phyloP scores from a whole-genome alignment of 2,329 filamentous ascomycete genomes.

The Cladosporium velox region DNA sequence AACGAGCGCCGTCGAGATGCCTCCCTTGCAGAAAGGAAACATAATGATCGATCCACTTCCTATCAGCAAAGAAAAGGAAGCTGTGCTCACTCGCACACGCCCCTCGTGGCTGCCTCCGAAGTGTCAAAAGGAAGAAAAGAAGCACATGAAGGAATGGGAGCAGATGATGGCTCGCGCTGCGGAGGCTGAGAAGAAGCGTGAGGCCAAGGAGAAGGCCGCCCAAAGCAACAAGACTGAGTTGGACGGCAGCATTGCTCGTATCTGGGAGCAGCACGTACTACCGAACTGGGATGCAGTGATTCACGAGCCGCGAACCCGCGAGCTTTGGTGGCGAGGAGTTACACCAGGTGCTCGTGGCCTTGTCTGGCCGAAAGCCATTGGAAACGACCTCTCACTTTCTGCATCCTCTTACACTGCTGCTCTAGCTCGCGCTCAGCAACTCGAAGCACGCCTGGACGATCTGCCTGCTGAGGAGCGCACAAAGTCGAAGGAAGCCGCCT shows the following conservation, averaged over 20 bases:
- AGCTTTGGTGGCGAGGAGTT: slow-evolving; percentile 81
- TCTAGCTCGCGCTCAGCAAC: slow-evolving; percentile 64
- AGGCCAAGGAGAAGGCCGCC: slow-evolving; percentile 53
- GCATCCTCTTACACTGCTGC: slow-evolving; percentile 70
- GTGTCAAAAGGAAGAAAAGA: slow-evolving; percentile 85
- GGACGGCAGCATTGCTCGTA: slow-evolving; percentile 48
- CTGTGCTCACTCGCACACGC: slow-evolving; percentile 72
- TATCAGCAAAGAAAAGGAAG: slow-evolving; percentile 83
- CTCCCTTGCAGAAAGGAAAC: slow-evolving; percentile 70
- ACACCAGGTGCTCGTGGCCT: slow-evolving; percentile 68
- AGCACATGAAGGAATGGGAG: slow-evolving; percentile 83
- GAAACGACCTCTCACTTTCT: slow-evolving; percentile 70
- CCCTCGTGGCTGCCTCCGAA: slow-evolving; percentile 86
- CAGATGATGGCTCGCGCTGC: slow-evolving; percentile 71
- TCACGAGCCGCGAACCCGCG: slow-evolving; percentile 66
- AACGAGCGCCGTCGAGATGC: slow-evolving; percentile 51
- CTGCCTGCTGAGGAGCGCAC: slow-evolving; percentile 47
- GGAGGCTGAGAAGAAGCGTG: slow-evolving; percentile 57
- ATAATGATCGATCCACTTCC: slow-evolving; percentile 84
- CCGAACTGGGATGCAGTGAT: slow-evolving; percentile 75
- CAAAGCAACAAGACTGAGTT: slow-evolving; percentile 55
- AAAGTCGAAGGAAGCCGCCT: slow-evolving; percentile 57
- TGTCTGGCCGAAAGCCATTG: slow-evolving; percentile 71
- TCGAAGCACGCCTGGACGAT: slow-evolving; percentile 58
- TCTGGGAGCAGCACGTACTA: slow-evolving; percentile 77